Base-by-base conservation (phyloP, 2,329 filamentous ascomycete species). In the Neofusicoccum sp. region DNA sequence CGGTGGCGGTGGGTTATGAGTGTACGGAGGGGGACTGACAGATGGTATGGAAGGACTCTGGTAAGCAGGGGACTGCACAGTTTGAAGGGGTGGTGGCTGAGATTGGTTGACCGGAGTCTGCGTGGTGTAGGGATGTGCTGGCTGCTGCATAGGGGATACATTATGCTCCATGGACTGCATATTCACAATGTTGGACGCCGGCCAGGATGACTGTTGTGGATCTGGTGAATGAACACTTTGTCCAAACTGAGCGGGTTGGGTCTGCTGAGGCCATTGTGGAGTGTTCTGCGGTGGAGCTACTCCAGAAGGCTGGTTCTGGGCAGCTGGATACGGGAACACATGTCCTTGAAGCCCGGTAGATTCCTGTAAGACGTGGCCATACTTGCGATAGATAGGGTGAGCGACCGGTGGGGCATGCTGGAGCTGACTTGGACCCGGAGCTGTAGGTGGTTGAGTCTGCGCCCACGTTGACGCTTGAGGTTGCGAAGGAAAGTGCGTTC, bases 351-450 rank as follows among this genome's bases (percentile, higher is more conserved):
- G n/a, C 6, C 31, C 26, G 28, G 34, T 1, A 3, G 12, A 4
- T 2, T 40, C 36, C 12, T 56, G 51, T 8, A 56, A 4, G 2
- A 43, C 16, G 8, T 56, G 51, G 26, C 51, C 51, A n/a, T 56
- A 56, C n/a, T 56, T 56, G 4, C 38, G 51, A 38, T 56, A 56
- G 51, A 56, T 43, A 12, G 14, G 51, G 14, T 56, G 51, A 24
- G 38, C 28, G 24, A 38, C 8, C 14, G 24, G 51, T 3, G 26
- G 38, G 3, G 51, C 9, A 6, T 20, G 11, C 28, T 56, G 51
- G n/a, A 33, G 43, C 12, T 6, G 24, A 28, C 31, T 16, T 20
- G 31, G 20, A 11, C 16, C 26, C 14, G 38, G 49, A 2, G 36
- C 14, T 6, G 51, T 9, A 28, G 40, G 51, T 2, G 14, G n/a